Evolutionary conservation across 2,329 filamentous ascomycete species (phyloP), one percentile per base, ranked within the genome.

Genomic region (Septoria petroselini): DNA sequence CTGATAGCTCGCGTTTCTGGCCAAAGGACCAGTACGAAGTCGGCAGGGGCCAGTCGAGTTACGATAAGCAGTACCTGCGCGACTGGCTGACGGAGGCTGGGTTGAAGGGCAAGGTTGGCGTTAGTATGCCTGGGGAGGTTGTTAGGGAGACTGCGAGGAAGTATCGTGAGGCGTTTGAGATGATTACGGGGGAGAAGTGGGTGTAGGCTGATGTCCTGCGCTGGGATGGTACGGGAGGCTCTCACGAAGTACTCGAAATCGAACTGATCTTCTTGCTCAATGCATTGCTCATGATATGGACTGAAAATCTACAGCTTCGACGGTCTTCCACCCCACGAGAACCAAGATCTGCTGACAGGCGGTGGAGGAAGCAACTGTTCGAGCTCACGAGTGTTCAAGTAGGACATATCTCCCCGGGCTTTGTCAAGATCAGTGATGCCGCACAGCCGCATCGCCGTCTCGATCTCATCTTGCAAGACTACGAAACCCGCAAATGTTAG

Each of bases 1-100:
- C 90, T 2, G 75, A 77, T 57, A 73, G 69, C 58, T 91, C 86
- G 42, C 81, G 91, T 12, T 95, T 95, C 77, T 97, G 91, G 91
- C 83, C 84, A 1, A 81, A 78, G 56, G 82, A 82, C 35, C 76
- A 76, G 38, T 94, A 91, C 66, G 78, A 83, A 65, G 70, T 86
- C 14, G 90, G 91, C 1, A 77, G 76, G 54, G 78, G 85, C 49
- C 89, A 94, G 73, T 79, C 85, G 47, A 93, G 87, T 70, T 93
- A 91, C 60, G 91, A 96, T 68, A 96, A 96, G 64, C 67, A 76
- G 63, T 75, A 68, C 63, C 69, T 95, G 59, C 76, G 91, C 29
- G 84, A 96, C 71, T 96, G 89, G 87, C 70, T 96, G 62, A 85
- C 83, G 2, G 71, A 68, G 40, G 76, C 85, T 50, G 86, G 86